Evolutionary conservation across 176 grass and related monocot genomes (phyloP), one percentile per base, ranked within the genome.

Genomic region (Triticum turgidum): DNA sequence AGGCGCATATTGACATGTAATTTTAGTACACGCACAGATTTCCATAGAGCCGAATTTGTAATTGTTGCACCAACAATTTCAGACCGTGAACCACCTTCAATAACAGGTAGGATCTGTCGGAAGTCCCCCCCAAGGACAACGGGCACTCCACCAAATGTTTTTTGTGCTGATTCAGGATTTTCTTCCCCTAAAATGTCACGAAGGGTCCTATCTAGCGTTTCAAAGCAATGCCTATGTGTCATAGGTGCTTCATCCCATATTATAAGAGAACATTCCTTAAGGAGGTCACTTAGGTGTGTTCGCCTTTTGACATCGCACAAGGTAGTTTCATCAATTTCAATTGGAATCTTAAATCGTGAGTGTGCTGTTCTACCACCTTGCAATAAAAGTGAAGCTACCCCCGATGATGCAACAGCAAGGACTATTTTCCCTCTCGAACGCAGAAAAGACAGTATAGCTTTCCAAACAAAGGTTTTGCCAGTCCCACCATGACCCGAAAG

Each of bases 161-260:
- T 25, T 25, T 25, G 25, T 25, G 25, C 0, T 25, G 25, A 25
- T 25, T 25, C 25, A 25, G 25, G 25, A 25, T 25, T 25, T 25
- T 25, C 25, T 25, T 25, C 25, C 25, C 25, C 25, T 5, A 73
- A 1, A 11, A 87, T 38, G 27, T 82, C 78, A 22, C 32, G 2
- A 2, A 74, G 20, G 0, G 78, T 71, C 7, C 63, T 34, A 61
- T 87, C 85, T 0, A 87, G 3, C 1, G 77, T 25, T 32, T 82
- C 77, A 73, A 87, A 87, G 9, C 39, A 80, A 24, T 61, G n/a
- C 21, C 37, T 65, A 51, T 87, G 73, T 4, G 61, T 73, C 76
- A 87, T 80, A 13, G 25, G 25, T 0, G 76, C 84, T 11, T 87
- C 84, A 58, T 87, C 76, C 83, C 62, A 86, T 0, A 71, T 56